These are phyloP conservation scores for Posidonia australis DNA, from an alignment of 106 monocot genomes.

Conservation along the genomic window DNA sequence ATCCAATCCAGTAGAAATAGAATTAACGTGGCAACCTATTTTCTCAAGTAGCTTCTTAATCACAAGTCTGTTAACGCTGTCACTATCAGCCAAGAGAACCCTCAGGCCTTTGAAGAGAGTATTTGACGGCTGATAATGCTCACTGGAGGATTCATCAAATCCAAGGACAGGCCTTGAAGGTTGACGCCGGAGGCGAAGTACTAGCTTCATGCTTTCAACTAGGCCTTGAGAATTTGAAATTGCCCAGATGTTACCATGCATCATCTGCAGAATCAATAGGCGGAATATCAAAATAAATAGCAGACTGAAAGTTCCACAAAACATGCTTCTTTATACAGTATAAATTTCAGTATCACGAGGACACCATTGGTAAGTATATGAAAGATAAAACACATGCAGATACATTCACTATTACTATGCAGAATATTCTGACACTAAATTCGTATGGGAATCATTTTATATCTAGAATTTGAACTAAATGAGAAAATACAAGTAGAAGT, in stretches of 20 bases:
- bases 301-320: no score
- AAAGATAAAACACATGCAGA: no score
- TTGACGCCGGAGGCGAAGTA: constrained; percentile 36
- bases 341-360: no score
- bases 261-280: constrained; percentile 33
- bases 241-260: constrained; percentile 68
- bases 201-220: constrained; percentile 28
- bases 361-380: no score
- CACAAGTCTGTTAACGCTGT: constrained; percentile 37
- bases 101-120: constrained; percentile 36
- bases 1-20: constrained; percentile 30
- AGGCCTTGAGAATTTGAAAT: constrained; percentile 28
- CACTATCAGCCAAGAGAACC: constrained; percentile 40
- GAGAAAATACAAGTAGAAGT: no score
- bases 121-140: constrained; percentile 5
- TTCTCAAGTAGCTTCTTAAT: constrained; percentile 49
- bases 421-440: no score
- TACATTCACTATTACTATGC: not conserved
- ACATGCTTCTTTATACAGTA: no score
- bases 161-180: constrained; percentile 9
- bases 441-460: no score
- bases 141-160: constrained; percentile 8
- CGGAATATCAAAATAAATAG: no score
- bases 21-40: constrained; percentile 38
- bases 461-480: no score